Percentiles rank a stretch among this genome's conserved stretches.
These are phyloP conservation scores for Trichoderma guizhouense DNA, from an alignment of 2,329 filamentous ascomycete genomes.

Conservation along the genomic window DNA sequence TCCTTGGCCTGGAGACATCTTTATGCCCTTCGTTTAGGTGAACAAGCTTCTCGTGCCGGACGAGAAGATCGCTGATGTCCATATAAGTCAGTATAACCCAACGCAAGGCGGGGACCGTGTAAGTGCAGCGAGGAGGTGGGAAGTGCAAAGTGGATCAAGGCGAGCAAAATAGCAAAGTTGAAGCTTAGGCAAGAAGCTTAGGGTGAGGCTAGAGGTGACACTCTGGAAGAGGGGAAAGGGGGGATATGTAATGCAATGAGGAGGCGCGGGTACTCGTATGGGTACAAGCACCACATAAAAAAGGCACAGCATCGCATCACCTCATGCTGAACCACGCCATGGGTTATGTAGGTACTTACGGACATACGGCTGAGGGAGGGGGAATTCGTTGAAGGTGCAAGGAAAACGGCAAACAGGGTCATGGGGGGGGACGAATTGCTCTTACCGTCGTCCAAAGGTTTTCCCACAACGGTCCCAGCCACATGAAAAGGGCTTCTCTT, in stretches of 20 bases:
- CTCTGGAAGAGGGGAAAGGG: constrained; percentile 7
- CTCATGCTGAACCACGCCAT: neutral
- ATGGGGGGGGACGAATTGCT: neutral
- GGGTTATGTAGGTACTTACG: neutral
- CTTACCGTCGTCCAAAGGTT: constrained; percentile 60
- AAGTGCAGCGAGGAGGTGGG: neutral
- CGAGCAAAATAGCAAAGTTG: neutral
- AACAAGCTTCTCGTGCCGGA: constrained; percentile 62
- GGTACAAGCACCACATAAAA: constrained; percentile 13
- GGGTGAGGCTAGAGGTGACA: neutral
- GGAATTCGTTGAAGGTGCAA: neutral
- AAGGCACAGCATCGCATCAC: neutral
- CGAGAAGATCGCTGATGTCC: constrained; percentile 62
- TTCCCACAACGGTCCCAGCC: constrained; percentile 59
- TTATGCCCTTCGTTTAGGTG: constrained; percentile 60
- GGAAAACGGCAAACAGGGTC: neutral
- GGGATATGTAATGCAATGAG: constrained; percentile 15
- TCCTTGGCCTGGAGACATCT: constrained; percentile 49
- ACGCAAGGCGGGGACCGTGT: neutral
- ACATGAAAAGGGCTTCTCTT: constrained; percentile 62
- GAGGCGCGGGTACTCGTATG: constrained; percentile 11
- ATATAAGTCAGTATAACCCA: constrained; percentile 45
- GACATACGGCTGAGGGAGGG: neutral
- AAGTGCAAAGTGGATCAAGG: constrained; percentile 3
- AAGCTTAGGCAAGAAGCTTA: constrained; percentile 13